These are phyloP conservation scores for Leccinum barrowsii DNA, from an alignment of 768 basidiomycete species.

Conservation along the genomic window DNA sequence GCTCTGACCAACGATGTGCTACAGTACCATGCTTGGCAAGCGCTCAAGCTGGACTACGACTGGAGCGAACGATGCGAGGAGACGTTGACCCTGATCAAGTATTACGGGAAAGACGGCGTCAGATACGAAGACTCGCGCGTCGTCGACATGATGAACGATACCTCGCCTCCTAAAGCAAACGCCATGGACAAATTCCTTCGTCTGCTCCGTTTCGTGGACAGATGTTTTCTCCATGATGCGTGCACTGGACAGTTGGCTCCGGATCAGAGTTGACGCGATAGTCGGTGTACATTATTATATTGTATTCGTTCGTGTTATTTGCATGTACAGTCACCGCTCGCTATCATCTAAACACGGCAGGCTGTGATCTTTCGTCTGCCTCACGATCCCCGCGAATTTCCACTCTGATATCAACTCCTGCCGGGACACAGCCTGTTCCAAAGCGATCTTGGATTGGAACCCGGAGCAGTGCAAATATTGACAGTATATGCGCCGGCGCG, in stretches of 20 bases:
- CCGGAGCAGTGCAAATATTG: constrained; percentile 78
- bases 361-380: constrained; percentile 33
- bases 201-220: constrained; percentile 48
- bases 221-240: constrained; percentile 32
- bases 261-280: not conserved
- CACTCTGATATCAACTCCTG: constrained; percentile 67
- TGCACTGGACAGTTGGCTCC: constrained; percentile 1
- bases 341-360: constrained; percentile 15
- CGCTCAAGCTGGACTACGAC: constrained; percentile 40
- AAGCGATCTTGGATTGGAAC: constrained; percentile 68
- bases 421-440: constrained; percentile 72
- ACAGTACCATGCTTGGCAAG: constrained; percentile 48
- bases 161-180: constrained; percentile 40
- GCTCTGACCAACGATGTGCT: not conserved
- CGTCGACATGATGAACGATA: constrained; percentile 48
- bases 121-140: constrained; percentile 49
- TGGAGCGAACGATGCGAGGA: constrained; percentile 50
- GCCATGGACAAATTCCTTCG: constrained; percentile 46
- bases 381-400: constrained; percentile 48
- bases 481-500: constrained; percentile 65
- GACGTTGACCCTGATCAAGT: constrained; percentile 44
- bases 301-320: not conserved
- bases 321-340: not conserved
- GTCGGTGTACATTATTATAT: constrained; percentile 4
- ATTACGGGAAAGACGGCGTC: constrained; percentile 56